phyloP scores from a whole-genome alignment of 768 basidiomycete genomes.

The Steccherinum ochraceum region DNA sequence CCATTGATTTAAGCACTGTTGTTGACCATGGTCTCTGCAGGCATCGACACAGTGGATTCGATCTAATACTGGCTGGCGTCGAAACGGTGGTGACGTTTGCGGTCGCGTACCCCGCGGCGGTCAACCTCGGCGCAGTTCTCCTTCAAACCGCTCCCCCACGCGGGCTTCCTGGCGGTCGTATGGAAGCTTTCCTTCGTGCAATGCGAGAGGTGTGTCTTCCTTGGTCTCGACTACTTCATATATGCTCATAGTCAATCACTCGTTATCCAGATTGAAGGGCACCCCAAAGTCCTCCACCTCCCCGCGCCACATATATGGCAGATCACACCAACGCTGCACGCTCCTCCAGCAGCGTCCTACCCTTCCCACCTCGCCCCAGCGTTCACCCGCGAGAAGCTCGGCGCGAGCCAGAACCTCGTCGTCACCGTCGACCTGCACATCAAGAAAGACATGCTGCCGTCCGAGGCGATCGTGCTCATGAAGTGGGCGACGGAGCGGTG shows the following conservation, averaged over 20 bases:
- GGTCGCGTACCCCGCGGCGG: conserved; percentile 79
- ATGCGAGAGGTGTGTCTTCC: conserved; percentile 71
- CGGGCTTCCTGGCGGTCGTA: conserved; percentile 53
- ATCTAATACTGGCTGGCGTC: conserved; percentile 76
- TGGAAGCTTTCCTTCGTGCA: conserved; percentile 75
- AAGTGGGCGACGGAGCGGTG: conserved; percentile 72
- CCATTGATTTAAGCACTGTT: not conserved
- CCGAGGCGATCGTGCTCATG: conserved; percentile 37
- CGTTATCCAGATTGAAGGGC: conserved; percentile 71
- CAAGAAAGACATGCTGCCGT: conserved; percentile 36
- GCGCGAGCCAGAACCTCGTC: conserved; percentile 42
- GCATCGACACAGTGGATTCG: conserved; percentile 61
- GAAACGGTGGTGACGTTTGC: conserved; percentile 76
- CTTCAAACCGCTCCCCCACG: conserved; percentile 82
- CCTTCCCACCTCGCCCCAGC: conserved; percentile 10
- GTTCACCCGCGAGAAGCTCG: conserved; percentile 15
- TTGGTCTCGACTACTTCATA: not conserved
- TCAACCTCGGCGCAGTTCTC: conserved; percentile 78
- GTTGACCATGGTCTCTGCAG: conserved; percentile 38
- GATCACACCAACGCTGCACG: conserved; percentile 35
- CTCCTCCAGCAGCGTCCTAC: conserved; percentile 4
- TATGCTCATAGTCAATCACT: not conserved
- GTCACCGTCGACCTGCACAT: conserved; percentile 82
- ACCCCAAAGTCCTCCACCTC: conserved; percentile 77
- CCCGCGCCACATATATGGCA: conserved; percentile 90